These are phyloP conservation scores for Aspergillus sp. DNA, from an alignment of 2,329 filamentous ascomycete species.

Conservation along the genomic window DNA sequence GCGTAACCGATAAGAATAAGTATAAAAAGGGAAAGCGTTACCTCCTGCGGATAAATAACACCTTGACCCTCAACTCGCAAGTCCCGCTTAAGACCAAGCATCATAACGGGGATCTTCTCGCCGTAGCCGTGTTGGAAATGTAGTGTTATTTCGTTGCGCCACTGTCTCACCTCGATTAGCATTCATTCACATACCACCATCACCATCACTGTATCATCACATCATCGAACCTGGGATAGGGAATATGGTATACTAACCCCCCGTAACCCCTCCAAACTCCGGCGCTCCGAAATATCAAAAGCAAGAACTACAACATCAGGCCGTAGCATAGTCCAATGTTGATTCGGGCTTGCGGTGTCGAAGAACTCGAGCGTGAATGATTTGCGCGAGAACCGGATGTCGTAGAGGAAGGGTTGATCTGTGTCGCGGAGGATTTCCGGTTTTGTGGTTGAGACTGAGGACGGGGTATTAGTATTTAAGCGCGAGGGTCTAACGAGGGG, in stretches of 20 bases:
- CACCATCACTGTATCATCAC: no score
- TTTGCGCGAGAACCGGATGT: constrained; percentile 51
- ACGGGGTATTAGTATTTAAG: constrained; percentile 14
- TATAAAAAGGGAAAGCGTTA: constrained; percentile 20
- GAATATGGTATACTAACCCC: constrained; percentile 17
- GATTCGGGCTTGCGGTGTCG: constrained; percentile 52
- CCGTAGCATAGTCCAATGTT: constrained; percentile 47
- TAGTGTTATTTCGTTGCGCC: constrained; percentile 36
- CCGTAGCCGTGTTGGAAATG: constrained; percentile 45
- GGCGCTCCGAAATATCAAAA: constrained; percentile 51
- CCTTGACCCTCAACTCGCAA: constrained; percentile 42
- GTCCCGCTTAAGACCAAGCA: constrained; percentile 55
- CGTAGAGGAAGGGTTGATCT: constrained; percentile 54
- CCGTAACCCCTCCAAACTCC: constrained; percentile 44
- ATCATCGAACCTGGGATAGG: not conserved
- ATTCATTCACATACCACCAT: not conserved
- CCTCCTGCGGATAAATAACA: constrained; percentile 38
- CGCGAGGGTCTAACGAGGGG: constrained; percentile 6
- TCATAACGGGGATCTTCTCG: constrained; percentile 49
- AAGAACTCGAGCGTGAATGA: constrained; percentile 50
- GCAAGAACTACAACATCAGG: constrained; percentile 53
- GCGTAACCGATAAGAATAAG: not conserved
- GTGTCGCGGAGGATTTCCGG: constrained; percentile 43
- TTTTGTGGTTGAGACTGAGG: constrained; percentile 22
- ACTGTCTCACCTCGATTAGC: constrained; percentile 19